These are phyloP conservation scores for Corrigiola litoralis DNA, from an alignment of 179 eudicot species.

Conservation along the genomic window DNA sequence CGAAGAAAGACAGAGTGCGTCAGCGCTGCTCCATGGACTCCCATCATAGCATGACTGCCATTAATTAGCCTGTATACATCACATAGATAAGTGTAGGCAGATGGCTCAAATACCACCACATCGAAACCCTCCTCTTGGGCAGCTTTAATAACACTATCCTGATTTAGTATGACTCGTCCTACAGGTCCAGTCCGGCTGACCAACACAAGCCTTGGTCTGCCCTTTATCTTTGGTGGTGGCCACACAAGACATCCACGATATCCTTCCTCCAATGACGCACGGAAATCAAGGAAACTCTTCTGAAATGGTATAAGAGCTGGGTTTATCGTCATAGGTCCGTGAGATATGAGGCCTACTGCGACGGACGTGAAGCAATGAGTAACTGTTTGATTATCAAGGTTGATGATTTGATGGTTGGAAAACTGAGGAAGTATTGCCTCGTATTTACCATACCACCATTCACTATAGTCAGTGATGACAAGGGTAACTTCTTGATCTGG, in stretches of 20 bases:
- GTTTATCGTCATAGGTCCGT: constrained; percentile 42
- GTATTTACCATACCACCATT: constrained; percentile 71
- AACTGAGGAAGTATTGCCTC: constrained; percentile 43
- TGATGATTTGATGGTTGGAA: constrained; percentile 38
- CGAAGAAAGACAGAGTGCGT: constrained; percentile 52
- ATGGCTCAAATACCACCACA: constrained; percentile 44
- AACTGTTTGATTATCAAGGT: constrained; percentile 47
- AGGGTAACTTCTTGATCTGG: constrained; percentile 40
- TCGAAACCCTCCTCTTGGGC: constrained; percentile 55
- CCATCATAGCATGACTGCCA: constrained; percentile 47
- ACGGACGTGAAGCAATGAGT: constrained; percentile 63
- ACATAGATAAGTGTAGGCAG: constrained; percentile 31
- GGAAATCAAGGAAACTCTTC: constrained; percentile 43
- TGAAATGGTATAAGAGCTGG: constrained; percentile 27
- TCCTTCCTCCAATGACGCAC: constrained; percentile 35
- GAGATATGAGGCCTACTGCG: constrained; percentile 52
- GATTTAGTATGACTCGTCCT: constrained; percentile 53
- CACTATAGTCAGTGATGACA: constrained; percentile 41
- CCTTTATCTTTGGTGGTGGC: constrained; percentile 29
- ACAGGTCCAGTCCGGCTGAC: constrained; percentile 31
- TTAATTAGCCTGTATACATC: constrained; percentile 43
- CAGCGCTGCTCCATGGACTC: constrained; percentile 58
- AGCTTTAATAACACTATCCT: constrained; percentile 26
- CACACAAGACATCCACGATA: constrained; percentile 23
- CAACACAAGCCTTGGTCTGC: constrained; percentile 47